These are phyloP conservation scores for Trichoderma sp. DNA, from an alignment of 2,329 filamentous ascomycete species.

Conservation along the genomic window DNA sequence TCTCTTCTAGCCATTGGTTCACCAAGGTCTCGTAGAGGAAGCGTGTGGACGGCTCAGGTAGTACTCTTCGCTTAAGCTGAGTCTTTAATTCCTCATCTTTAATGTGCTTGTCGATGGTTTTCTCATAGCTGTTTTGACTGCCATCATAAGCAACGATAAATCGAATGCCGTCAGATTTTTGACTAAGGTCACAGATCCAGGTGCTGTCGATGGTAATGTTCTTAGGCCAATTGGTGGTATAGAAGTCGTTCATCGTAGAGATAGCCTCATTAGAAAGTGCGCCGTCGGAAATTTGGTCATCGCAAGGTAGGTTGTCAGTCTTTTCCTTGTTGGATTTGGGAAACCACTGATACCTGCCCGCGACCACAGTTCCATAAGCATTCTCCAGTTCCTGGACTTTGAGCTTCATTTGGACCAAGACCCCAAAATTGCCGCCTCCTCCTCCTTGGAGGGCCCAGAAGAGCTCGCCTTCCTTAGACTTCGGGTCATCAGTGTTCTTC, in stretches of 20 bases:
- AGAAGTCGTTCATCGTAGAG: neutral
- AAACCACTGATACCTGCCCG: neutral
- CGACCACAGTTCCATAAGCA: neutral
- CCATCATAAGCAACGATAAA: neutral
- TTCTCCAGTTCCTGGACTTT: neutral
- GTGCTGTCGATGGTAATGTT: neutral
- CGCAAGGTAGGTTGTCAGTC: neutral
- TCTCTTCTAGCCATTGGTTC: neutral
- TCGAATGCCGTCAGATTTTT: neutral
- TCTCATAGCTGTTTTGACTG: neutral
- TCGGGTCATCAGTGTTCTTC: slow-evolving; percentile 18
- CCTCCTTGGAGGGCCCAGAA: neutral
- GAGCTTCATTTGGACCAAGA: neutral
- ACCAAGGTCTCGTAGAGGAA: slow-evolving; percentile 2
- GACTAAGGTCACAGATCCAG: neutral
- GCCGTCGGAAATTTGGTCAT: neutral
- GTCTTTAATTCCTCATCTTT: neutral
- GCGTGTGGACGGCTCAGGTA: neutral
- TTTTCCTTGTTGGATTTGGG: neutral
- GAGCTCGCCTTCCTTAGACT: neutral
- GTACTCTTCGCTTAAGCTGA: neutral
- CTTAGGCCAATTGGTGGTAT: neutral
- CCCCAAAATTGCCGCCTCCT: neutral
- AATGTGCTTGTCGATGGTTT: neutral
- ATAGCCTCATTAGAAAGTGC: neutral